Evolutionary conservation across 139 green algal genomes (phyloP).

Genomic region (Micractinium sp.): DNA sequence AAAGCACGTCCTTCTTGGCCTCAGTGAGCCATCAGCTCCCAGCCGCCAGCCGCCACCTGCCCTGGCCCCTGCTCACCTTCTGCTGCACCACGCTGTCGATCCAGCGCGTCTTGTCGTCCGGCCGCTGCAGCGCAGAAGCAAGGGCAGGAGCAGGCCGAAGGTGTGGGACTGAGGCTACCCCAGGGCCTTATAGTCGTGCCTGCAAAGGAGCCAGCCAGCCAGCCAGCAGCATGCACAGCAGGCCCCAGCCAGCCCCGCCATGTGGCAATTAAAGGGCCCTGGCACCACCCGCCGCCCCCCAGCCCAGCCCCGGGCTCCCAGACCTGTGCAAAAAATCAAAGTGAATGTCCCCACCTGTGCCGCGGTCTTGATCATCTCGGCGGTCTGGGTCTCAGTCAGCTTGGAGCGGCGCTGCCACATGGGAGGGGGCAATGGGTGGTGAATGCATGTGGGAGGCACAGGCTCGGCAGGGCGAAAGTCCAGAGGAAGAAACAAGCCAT

Average conservation of each 20-base stretch:
- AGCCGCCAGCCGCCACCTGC: neutral
- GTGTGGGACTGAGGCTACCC: no score
- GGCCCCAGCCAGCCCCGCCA: neutral
- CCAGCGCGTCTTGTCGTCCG: slow-evolving; percentile 32
- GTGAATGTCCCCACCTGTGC: slow-evolving; percentile 35
- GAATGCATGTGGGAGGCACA: neutral
- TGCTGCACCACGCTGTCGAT: slow-evolving; percentile 26
- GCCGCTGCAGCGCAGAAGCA: neutral
- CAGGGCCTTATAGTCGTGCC: no score
- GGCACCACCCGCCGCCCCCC: no score
- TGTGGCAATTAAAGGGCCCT: neutral
- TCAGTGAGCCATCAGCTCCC: neutral
- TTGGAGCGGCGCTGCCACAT: slow-evolving; percentile 45
- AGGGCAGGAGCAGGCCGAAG: no score
- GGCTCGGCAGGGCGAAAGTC: neutral
- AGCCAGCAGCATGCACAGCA: neutral
- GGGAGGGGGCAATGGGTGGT: neutral
- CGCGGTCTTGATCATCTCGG: slow-evolving; percentile 63
- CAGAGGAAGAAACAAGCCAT: no score
- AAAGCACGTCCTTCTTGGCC: neutral
- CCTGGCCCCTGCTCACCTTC: slow-evolving; percentile 16
- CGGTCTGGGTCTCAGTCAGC: slow-evolving; percentile 57
- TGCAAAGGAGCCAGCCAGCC: neutral
- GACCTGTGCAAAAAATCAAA: no score
- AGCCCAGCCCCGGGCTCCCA: no score